These are phyloP conservation scores for Penicillium freii DNA, from an alignment of 2,329 filamentous ascomycete species.

Conservation along the genomic window DNA sequence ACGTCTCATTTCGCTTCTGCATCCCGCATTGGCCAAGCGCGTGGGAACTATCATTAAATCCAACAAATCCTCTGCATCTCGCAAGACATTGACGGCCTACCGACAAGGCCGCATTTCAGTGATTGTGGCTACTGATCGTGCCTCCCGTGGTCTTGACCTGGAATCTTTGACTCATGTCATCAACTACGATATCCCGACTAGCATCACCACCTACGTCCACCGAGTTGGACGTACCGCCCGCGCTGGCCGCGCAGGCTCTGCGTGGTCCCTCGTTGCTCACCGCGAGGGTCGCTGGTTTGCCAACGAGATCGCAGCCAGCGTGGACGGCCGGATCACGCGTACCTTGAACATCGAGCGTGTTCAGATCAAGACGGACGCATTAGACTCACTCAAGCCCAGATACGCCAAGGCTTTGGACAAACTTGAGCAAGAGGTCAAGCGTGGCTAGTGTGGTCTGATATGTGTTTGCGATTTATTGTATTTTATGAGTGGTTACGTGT, in stretches of 20 bases:
- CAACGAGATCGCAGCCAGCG: slow-evolving; percentile 66
- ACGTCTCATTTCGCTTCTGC: slow-evolving; percentile 69
- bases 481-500: slow-evolving; percentile 2
- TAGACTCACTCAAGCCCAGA: slow-evolving; percentile 29
- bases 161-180: slow-evolving; percentile 76
- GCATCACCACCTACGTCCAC: slow-evolving; percentile 81
- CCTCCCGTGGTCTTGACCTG: slow-evolving; percentile 84
- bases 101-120: slow-evolving; percentile 62
- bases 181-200: slow-evolving; percentile 88
- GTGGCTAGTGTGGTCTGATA: not conserved
- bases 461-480: not conserved
- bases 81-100: slow-evolving; percentile 67
- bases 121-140: slow-evolving; percentile 88
- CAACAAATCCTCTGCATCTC: slow-evolving; percentile 67
- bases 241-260: slow-evolving; percentile 70
- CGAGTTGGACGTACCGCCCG: slow-evolving; percentile 87
- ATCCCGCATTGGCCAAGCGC: slow-evolving; percentile 55
- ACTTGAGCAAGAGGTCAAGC: slow-evolving; percentile 39
- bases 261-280: slow-evolving; percentile 83
- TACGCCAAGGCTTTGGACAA: slow-evolving; percentile 37
- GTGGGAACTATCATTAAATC: slow-evolving; percentile 75
- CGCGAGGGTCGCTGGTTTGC: slow-evolving; percentile 90
- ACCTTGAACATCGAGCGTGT: slow-evolving; percentile 30
- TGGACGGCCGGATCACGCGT: slow-evolving; percentile 35
- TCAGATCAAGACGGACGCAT: slow-evolving; percentile 30